Conservation (phyloP, 495 filamentous ascomycete species). For the Aspergillus sclerotiicarbonarius region DNA sequence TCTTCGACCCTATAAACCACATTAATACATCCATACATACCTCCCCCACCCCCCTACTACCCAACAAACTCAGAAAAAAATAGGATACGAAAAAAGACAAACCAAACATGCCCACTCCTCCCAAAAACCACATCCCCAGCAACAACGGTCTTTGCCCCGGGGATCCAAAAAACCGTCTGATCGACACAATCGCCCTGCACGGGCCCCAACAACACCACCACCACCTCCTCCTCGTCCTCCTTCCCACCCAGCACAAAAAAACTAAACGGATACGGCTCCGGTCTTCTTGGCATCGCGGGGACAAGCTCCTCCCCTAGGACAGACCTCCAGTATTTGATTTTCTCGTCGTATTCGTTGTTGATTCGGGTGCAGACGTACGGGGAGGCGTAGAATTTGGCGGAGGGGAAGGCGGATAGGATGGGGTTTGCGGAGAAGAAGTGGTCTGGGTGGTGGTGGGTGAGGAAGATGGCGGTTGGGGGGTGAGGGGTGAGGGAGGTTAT, state of each 20-base stretch:
- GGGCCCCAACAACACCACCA: constrained; percentile 17
- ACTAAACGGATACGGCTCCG: constrained; percentile 24
- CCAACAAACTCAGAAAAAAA: not conserved
- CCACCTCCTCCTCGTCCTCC: too few species aligned
- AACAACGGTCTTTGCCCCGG: constrained; percentile 16
- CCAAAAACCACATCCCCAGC: constrained; percentile 25
- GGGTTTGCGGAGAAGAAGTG: constrained; percentile 33
- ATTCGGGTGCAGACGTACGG: constrained; percentile 32
- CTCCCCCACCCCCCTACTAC: not conserved
- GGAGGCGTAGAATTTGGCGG: constrained; percentile 23
- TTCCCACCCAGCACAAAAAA: constrained; percentile 25
- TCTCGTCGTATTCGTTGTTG: constrained; percentile 30
- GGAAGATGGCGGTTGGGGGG: constrained; percentile 26
- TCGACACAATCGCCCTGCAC: constrained; percentile 24
- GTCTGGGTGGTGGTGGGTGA: constrained; percentile 34
- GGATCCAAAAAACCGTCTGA: constrained; percentile 27
- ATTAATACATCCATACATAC: too few species aligned
- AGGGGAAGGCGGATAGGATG: constrained; percentile 29
- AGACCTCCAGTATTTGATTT: constrained; percentile 28
- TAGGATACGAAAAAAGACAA: not conserved
- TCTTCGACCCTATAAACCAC: constrained; percentile 26
- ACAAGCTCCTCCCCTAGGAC: constrained; percentile 27
- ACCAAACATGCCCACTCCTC: constrained; percentile 20
- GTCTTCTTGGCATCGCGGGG: constrained; percentile 21
- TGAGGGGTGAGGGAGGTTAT: constrained; percentile 17